A percentile compares a stretch with the other conserved stretches of the same genome.
phyloP scores from a whole-genome alignment of 2,329 filamentous ascomycete species.

The Colletotrichum shisoi region DNA sequence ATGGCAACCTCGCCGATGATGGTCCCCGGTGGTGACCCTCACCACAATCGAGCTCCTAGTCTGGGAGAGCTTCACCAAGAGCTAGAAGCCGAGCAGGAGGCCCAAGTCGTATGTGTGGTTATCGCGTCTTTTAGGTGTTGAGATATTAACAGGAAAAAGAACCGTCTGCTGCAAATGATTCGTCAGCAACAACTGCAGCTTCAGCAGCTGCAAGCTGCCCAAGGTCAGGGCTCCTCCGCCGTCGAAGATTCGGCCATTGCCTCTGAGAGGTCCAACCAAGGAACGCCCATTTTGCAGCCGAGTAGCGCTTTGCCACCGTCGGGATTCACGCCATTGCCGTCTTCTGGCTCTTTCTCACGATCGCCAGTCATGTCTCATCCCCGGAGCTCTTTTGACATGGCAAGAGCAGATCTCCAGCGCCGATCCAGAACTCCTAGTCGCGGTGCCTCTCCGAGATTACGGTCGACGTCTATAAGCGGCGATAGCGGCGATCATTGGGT shows the following conservation, averaged over 20 bases:
- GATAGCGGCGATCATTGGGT: conserved; percentile 67
- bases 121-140: not conserved
- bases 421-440: conserved; percentile 68
- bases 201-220: conserved; percentile 62
- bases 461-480: conserved; percentile 65
- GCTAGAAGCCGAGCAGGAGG: conserved; percentile 80
- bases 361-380: conserved; percentile 61
- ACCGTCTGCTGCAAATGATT: conserved; percentile 79
- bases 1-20: conserved; percentile 58
- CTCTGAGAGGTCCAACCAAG: conserved; percentile 55
- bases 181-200: conserved; percentile 77
- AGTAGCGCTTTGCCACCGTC: conserved; percentile 15
- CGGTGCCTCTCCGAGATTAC: conserved; percentile 64
- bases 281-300: conserved; percentile 50
- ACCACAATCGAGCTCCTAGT: conserved; percentile 73
- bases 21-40: conserved; percentile 56
- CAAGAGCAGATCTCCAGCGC: conserved; percentile 63
- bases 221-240: conserved; percentile 50
- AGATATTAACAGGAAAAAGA: conserved; percentile 55
- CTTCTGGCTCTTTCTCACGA: conserved; percentile 58
- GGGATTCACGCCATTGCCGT: conserved; percentile 46
- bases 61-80: conserved; percentile 81
- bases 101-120: conserved; percentile 69
- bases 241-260: conserved; percentile 60
- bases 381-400: conserved; percentile 67